These are phyloP conservation scores for Thalassiosira hispida DNA, from an alignment of 352 stramenopile species.

Conservation along the genomic window DNA sequence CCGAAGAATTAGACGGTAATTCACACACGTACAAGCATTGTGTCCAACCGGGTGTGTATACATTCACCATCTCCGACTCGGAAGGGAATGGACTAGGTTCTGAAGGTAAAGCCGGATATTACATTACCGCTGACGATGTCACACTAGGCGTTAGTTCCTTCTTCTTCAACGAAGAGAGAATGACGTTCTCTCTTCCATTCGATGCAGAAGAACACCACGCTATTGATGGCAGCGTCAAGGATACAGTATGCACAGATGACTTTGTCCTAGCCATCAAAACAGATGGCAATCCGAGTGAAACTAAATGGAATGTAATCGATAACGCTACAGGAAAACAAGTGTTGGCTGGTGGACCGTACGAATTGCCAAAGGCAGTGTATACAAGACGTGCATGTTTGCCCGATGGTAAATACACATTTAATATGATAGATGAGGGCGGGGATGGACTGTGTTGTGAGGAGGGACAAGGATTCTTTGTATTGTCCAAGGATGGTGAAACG, in stretches of 20 bases:
- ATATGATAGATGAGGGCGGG: conserved; percentile 33
- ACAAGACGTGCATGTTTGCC: conserved; percentile 49
- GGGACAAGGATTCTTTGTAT: conserved; percentile 47
- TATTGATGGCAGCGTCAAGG: neutral
- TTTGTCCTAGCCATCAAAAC: conserved; percentile 48
- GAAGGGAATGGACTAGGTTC: conserved; percentile 35
- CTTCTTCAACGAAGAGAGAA: conserved; percentile 54
- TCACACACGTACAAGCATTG: conserved; percentile 30
- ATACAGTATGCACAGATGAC: conserved; percentile 45
- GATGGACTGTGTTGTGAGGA: conserved; percentile 47
- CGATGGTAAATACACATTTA: conserved; percentile 50
- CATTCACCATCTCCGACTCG: conserved; percentile 45
- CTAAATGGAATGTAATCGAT: conserved; percentile 45
- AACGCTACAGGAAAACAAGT: conserved; percentile 30
- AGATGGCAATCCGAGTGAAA: conserved; percentile 48
- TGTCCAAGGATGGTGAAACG: conserved; percentile 44
- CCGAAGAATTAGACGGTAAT: conserved; percentile 1
- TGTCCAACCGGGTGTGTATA: conserved; percentile 45
- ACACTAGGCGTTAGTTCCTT: conserved; percentile 50
- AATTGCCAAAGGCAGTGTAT: conserved; percentile 35
- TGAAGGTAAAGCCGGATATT: conserved; percentile 46
- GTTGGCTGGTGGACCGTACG: conserved; percentile 45
- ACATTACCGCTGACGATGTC: conserved; percentile 44
- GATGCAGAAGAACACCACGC: conserved; percentile 21
- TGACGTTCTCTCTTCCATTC: conserved; percentile 52